These are phyloP conservation scores for Fraxinus sp. DNA, from an alignment of 305 asterid species.

Conservation along the genomic window DNA sequence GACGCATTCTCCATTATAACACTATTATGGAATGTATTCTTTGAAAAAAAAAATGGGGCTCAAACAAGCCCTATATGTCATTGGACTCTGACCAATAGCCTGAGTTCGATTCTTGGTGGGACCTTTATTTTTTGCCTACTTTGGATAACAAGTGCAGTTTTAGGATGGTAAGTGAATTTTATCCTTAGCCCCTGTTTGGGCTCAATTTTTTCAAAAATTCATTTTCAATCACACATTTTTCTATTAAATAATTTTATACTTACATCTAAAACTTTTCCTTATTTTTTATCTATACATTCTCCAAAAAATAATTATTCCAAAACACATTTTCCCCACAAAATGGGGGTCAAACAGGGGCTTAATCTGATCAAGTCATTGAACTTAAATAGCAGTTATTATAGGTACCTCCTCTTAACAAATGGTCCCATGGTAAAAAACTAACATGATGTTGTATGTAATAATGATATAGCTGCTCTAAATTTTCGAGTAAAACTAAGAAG, in stretches of 20 bases:
- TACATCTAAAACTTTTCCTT: too few relatives aligned
- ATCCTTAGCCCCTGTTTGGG: not conserved
- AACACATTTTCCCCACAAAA: not conserved
- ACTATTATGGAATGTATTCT: too few relatives aligned
- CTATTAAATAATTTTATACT: not conserved
- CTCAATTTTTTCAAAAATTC: too few relatives aligned
- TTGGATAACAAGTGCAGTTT: not conserved
- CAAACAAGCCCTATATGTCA: not conserved
- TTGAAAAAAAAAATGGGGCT: too few relatives aligned
- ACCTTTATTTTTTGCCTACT: not conserved
- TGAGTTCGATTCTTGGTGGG: not conserved
- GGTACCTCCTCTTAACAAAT: not conserved
- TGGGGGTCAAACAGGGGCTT: not conserved
- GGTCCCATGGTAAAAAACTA: not conserved
- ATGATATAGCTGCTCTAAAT: not conserved
- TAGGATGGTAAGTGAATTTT: not conserved
- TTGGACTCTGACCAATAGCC: slow-evolving; percentile 12
- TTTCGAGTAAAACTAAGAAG: not conserved
- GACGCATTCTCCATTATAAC: too few relatives aligned
- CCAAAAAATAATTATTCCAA: not conserved
- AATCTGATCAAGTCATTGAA: not conserved
- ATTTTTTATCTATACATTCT: not conserved
- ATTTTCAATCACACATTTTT: not conserved
- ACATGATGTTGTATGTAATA: not conserved
- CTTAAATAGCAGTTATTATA: not conserved